A percentile compares a stretch with the other conserved stretches of the same genome.
phyloP scores from a whole-genome alignment of 257 asterid species.

The Solanum clarkiae region DNA sequence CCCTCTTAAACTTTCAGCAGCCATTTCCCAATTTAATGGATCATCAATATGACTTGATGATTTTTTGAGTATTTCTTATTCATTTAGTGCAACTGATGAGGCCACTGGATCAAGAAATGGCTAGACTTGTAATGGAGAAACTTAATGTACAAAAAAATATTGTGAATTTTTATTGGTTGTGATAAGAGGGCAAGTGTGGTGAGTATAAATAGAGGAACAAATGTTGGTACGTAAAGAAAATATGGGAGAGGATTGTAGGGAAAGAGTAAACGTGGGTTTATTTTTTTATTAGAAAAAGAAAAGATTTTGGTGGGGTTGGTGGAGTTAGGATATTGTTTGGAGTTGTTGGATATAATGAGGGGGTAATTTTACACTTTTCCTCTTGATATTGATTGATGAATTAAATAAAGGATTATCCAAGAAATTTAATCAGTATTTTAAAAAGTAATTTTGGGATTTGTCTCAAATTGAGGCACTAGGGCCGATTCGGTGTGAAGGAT shows the following conservation, averaged over 20 bases:
- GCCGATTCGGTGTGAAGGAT: no score
- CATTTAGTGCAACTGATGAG: constrained; percentile 1
- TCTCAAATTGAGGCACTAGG: no score
- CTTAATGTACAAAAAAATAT: not conserved
- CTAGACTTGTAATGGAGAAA: no score
- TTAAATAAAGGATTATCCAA: not conserved
- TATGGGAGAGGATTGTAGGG: not conserved
- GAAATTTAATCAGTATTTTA: not conserved
- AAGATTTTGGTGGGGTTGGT: not conserved
- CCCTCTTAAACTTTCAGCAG: constrained; percentile 66
- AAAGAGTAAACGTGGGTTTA: not conserved
- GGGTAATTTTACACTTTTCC: not conserved
- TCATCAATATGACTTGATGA: constrained; percentile 6
- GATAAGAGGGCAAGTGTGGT: constrained; percentile 8
- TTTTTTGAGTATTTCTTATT: not conserved
- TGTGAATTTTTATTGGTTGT: not conserved
- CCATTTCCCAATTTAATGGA: constrained; percentile 78
- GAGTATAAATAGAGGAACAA: constrained; percentile 30
- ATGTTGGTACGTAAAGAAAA: constrained; percentile 50
- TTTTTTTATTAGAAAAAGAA: not conserved
- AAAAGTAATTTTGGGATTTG: no score
- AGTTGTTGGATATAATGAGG: not conserved
- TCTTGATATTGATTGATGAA: not conserved
- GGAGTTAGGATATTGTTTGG: not conserved
- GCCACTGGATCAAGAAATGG: not conserved